These are phyloP conservation scores for Canna indica DNA, from an alignment of 176 grass and related monocot genomes.

Conservation along the genomic window DNA sequence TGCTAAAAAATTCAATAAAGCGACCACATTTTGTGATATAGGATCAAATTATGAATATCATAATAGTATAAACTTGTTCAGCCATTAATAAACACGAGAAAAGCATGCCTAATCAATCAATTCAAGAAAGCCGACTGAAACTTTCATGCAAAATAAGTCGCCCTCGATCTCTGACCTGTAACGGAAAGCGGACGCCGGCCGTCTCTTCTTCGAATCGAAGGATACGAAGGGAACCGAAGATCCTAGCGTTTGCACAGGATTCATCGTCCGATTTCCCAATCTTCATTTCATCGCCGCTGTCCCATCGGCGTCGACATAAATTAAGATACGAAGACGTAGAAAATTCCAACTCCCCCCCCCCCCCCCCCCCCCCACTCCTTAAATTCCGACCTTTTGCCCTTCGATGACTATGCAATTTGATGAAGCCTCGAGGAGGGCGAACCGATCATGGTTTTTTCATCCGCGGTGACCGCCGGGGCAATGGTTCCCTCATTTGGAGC, in stretches of 20 bases:
- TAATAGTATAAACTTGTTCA: not conserved
- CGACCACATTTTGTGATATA: not conserved
- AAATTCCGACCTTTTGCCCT: not conserved
- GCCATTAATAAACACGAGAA: not conserved
- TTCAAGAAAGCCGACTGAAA: not conserved
- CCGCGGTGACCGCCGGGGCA: not conserved
- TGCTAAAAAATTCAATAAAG: not conserved
- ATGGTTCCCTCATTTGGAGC: not conserved
- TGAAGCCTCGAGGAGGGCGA: not conserved
- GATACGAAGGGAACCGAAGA: not conserved
- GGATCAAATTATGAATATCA: not conserved
- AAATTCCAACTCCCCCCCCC: not conserved
- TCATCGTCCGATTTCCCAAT: conserved; percentile 1
- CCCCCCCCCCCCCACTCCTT: not conserved
- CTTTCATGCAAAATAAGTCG: not conserved
- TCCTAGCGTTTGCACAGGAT: not conserved
- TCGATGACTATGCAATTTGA: not conserved
- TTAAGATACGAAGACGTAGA: not conserved
- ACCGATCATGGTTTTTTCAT: not conserved
- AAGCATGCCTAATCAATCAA: not conserved
- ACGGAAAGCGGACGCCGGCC: not conserved
- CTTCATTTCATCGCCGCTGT: conserved; percentile 9
- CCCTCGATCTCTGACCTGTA: not conserved
- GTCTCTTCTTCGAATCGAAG: not conserved
- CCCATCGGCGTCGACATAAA: not conserved